Base-by-base conservation (phyloP, 2,329 filamentous ascomycete species). In the Aaosphaeria pasadenensis region DNA sequence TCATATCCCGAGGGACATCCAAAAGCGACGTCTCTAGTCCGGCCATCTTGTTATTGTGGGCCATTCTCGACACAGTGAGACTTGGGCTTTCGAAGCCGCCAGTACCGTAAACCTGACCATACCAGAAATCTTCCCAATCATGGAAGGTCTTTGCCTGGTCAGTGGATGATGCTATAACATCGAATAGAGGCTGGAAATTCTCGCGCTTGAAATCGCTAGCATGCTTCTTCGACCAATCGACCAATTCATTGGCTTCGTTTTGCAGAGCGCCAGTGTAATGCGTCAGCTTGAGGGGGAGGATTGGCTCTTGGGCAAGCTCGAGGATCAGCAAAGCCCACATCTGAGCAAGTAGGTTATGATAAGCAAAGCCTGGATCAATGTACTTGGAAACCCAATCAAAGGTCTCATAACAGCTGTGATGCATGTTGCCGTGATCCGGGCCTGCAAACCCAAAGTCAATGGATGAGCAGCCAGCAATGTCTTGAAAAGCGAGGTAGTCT, bases 401-500 rank as follows among this genome's bases (percentile, higher is more conserved):
- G 46, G 85, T 95, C 64, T 97, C 92, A 71, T 95, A 95, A 71
- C 88, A 94, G 51, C 87, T 91, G 69, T 91, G 86, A 44, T 86
- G 84, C 0, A 91, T 89, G 59, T 81, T 87, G 7, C 70, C 71
- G 39, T 75, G 70, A 6, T 80, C 75, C 1, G 63, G 60, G 40
- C 87, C 88, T 35, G 75, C 71, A 63, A 99, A 97, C 30, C 83
- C 80, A 55, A 99, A 82, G 66, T 97, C 91, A 47, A 99, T 77
- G 7, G 88, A 91, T 40, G 90, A 92, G 6, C 85, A 91, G 45
- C 94, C 94, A 1, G 89, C 90, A 44, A 97, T 88, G 65, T 92
- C 83, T 70, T 95, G 92, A 69, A 97, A 99, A 2, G 91, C 84
- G 3, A 91, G 87, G 60, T 89, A 94, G 70, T 97, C 94, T 56